These are phyloP conservation scores for Coemansia biformis DNA, from an alignment of 192 early-diverging fungal species.

Conservation along the genomic window DNA sequence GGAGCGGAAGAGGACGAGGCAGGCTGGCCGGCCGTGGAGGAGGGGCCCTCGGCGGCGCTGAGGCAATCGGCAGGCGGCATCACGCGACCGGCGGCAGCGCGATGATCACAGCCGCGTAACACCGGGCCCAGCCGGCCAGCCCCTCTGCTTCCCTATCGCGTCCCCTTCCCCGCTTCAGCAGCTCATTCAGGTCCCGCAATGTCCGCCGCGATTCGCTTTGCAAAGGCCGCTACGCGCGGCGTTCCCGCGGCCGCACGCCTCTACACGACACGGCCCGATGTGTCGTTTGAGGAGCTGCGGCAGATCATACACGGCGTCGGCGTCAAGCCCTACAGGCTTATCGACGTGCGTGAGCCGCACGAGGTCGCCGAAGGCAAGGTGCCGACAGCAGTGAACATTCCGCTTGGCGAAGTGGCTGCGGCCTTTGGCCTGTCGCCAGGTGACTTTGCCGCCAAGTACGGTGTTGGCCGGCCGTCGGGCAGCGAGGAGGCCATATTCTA, in stretches of 20 bases:
- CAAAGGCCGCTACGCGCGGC: background rate
- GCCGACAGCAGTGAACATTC: conserved; percentile 63
- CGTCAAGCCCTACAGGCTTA: conserved; percentile 45
- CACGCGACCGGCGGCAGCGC: too few relatives aligned
- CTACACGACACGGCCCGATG: conserved; percentile 41
- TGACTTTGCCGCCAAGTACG: conserved; percentile 50
- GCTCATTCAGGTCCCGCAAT: background rate
- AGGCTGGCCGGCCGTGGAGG: too few relatives aligned
- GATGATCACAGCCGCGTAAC: too few relatives aligned
- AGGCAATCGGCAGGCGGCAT: too few relatives aligned
- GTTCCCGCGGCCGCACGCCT: conserved; percentile 6
- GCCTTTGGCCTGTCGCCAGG: conserved; percentile 41
- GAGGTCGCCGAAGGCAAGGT: conserved; percentile 60
- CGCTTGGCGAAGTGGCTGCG: conserved; percentile 55
- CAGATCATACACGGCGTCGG: conserved; percentile 42
- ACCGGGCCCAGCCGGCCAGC: too few relatives aligned
- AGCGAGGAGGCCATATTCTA: conserved; percentile 60
- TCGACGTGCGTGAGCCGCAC: conserved; percentile 64
- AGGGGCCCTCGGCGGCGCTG: too few relatives aligned
- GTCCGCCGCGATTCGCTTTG: background rate
- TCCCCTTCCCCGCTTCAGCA: background rate
- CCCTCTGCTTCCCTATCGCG: too few relatives aligned
- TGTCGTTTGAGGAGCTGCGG: conserved; percentile 41
- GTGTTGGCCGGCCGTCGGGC: conserved; percentile 56
- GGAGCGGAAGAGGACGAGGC: too few relatives aligned